Base-by-base conservation (phyloP, 768 basidiomycete species). In the Daedaleopsis nitida region DNA sequence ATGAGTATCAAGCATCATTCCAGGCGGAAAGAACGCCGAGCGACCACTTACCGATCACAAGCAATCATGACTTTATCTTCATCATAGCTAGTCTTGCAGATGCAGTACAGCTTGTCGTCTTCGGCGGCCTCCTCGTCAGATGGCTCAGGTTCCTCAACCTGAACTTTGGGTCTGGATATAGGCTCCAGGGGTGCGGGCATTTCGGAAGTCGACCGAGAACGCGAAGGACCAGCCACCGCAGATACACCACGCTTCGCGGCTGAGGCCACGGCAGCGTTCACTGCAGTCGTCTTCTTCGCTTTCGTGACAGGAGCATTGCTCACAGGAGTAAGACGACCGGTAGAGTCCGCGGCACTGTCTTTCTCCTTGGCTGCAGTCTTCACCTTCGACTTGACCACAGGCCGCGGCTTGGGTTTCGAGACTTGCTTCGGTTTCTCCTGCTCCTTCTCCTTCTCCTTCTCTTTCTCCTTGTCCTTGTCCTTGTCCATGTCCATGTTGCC, bases 51-150 rank as follows among this genome's bases (percentile, higher is more conserved):
- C 92, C 86, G 83, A 77, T 96, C 94, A 70, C 94, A 96, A 27
- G 92, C 94, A 72, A 96, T 94, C 94, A 96, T 96, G 62, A 89
- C 82, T 54, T 84, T 80, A 70, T 93, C 91, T 71, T 94, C 90
- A 65, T 96, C 91, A 65, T 96, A 96, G 65, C 79, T 83, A 21
- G 89, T 91, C 74, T 91, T 86, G 78, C 94, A 97, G 14, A 96
- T 78, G 68, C 94, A 96, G 68, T 96, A 96, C 53, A 94, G 73
- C 72, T 89, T 87, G 68, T 90, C 87, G 66, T 91, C 81, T 48
- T 66, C 71, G 34, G 68, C 39, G 17, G 11, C 74, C n/a, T 76
- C 73, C 14, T 74, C 75, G n/a, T 76, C 79, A 56, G 78, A 77
- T 37, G 70, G 76, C 27, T 75, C 74, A 27, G 58, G 67, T 39